Evolutionary conservation across 441 rosid species (phyloP).

Genomic region (Mallotus repandus): DNA sequence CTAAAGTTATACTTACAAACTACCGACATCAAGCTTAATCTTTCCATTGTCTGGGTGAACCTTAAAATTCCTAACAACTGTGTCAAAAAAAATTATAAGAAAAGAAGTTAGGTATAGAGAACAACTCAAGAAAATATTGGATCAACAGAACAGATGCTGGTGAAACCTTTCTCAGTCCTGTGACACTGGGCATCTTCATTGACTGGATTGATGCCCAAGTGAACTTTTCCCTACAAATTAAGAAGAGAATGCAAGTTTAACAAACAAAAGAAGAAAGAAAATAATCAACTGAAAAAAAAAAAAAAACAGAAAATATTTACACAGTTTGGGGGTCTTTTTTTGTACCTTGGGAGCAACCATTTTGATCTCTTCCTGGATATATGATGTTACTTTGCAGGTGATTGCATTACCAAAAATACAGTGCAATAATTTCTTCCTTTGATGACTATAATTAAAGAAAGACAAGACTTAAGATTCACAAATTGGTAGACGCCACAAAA

Average conservation of each 20-base stretch:
- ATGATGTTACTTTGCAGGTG: neutral
- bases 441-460: too few relatives aligned
- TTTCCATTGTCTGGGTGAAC: constrained; percentile 45
- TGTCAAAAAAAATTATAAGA: neutral
- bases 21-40: constrained; percentile 31
- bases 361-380: neutral
- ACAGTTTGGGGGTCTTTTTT: neutral
- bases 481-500: too few relatives aligned
- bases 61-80: constrained; percentile 46
- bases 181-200: constrained; percentile 25
- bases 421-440: neutral
- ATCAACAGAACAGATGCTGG: neutral
- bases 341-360: constrained; percentile 19
- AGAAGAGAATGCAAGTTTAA: neutral
- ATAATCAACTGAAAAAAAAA: neutral
- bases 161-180: constrained; percentile 22
- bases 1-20: constrained; percentile 38
- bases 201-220: constrained; percentile 20
- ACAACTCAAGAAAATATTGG: constrained; percentile 5
- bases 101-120: constrained; percentile 4
- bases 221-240: constrained; percentile 29
- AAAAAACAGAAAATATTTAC: neutral
- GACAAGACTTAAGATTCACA: too few relatives aligned
- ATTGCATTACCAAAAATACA: neutral
- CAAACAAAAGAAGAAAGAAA: neutral